phyloP scores from a whole-genome alignment of 2,329 filamentous ascomycete species.

The Fusarium denticulatum region DNA sequence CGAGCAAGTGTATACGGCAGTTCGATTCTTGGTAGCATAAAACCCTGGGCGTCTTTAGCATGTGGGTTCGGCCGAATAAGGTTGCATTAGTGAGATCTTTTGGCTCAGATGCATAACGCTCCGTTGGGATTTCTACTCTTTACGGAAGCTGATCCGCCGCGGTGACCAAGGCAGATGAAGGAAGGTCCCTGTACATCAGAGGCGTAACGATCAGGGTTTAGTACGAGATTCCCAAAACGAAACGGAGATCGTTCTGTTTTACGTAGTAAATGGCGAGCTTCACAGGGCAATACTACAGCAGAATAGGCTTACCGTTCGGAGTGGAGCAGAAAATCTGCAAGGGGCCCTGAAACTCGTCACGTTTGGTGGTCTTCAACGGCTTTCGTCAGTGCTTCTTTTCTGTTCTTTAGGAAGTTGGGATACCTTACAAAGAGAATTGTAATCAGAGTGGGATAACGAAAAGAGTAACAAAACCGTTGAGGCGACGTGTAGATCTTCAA shows the following conservation, averaged over 20 bases:
- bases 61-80: background rate
- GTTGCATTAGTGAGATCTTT: conserved; percentile 20
- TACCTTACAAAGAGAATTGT: conserved; percentile 9
- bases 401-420: background rate
- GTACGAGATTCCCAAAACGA: conserved; percentile 8
- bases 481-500: background rate
- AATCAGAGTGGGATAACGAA: conserved; percentile 2
- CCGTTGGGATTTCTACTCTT: background rate
- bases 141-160: background rate
- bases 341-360: conserved; percentile 10
- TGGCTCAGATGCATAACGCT: conserved; percentile 6
- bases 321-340: background rate
- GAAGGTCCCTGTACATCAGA: background rate
- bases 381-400: background rate
- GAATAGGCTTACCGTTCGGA: conserved; percentile 4
- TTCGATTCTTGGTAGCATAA: background rate
- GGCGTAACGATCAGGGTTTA: background rate
- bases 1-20: background rate
- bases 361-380: background rate
- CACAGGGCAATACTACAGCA: background rate
- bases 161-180: background rate
- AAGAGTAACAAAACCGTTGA: conserved; percentile 1
- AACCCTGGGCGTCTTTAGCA: background rate
- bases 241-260: conserved; percentile 14
- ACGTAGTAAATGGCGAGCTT: background rate